A percentile compares a stretch with the other conserved stretches of the same genome.
These are phyloP conservation scores for Aspergillus fumigatiaffinis DNA, from an alignment of 2,329 filamentous ascomycete species.

Conservation along the genomic window DNA sequence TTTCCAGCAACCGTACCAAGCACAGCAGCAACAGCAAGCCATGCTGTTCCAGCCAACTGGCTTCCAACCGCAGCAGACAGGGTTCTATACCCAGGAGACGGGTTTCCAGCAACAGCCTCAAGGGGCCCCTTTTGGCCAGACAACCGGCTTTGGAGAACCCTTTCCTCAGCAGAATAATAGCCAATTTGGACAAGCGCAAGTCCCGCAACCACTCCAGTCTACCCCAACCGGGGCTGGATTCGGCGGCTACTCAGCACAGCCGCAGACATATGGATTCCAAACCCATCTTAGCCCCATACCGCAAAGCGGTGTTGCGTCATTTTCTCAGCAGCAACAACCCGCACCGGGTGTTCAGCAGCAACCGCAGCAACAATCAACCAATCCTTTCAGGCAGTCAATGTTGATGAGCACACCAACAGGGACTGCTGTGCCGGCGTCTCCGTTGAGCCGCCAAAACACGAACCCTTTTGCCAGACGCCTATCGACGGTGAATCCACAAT, in stretches of 20 bases:
- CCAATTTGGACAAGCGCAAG: conserved; percentile 33
- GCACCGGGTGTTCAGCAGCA: conserved; percentile 21
- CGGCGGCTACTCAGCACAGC: conserved; percentile 71
- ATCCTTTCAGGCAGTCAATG: conserved; percentile 93
- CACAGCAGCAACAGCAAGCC: conserved; percentile 14
- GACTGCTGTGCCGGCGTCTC: conserved; percentile 43
- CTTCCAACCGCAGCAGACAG: conserved; percentile 33
- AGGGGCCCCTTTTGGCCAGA: conserved; percentile 9
- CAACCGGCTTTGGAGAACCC: conserved; percentile 17
- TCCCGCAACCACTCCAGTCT: conserved; percentile 51
- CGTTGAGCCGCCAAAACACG: conserved; percentile 63
- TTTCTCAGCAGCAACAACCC: conserved; percentile 41
- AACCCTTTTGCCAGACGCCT: conserved; percentile 77
- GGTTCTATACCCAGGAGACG: conserved; percentile 33
- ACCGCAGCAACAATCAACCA: conserved; percentile 60
- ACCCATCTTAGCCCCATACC: conserved; percentile 44
- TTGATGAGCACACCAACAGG: conserved; percentile 53
- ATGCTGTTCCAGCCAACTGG: conserved; percentile 24
- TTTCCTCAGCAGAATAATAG: conserved; percentile 30
- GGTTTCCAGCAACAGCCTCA: conserved; percentile 37
- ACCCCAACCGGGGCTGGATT: conserved; percentile 74
- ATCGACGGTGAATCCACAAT: conserved; percentile 32
- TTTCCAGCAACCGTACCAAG: conserved; percentile 35
- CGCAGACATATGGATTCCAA: conserved; percentile 54
- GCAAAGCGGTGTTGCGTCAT: conserved; percentile 47